Conservation (phyloP, 2,329 filamentous ascomycete species). For the Arthrobotrys sphaeroides region DNA sequence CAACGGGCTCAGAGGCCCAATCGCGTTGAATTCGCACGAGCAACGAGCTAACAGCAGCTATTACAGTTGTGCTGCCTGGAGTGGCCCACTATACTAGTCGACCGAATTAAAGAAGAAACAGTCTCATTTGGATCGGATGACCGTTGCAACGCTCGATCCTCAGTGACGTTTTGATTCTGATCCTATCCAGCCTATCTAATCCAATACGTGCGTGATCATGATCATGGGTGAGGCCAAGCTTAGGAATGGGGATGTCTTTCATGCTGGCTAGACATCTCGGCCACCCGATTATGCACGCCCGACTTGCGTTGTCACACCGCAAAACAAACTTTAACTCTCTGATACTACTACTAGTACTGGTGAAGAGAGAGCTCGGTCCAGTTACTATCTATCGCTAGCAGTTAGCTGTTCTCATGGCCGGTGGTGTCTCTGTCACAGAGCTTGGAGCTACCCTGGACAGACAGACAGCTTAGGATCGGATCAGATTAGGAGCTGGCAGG, state of each 20-base stretch:
- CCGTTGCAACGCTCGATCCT: neutral
- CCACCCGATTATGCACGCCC: neutral
- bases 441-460: constrained; percentile 16
- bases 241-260: neutral
- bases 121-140: constrained; percentile 8
- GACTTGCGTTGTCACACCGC: constrained; percentile 2
- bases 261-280: neutral
- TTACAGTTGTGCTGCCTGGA: neutral
- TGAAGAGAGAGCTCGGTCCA: constrained; percentile 11
- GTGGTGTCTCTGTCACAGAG: neutral
- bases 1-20: neutral
- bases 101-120: neutral
- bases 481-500: constrained; percentile 22
- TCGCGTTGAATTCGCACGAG: neutral
- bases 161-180: neutral
- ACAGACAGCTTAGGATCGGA: constrained; percentile 1
- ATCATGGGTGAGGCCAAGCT: neutral
- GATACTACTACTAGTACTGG: no score
- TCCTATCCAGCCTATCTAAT: neutral
- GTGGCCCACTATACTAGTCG: neutral
- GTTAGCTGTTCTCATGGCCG: neutral
- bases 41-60: neutral
- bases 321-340: constrained; percentile 4
- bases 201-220: neutral
- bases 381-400: neutral